Percentiles rank a stretch among this genome's conserved stretches.
These are phyloP conservation scores for Malbranchea zuffiana DNA, from an alignment of 2,329 filamentous ascomycete species.

Conservation along the genomic window DNA sequence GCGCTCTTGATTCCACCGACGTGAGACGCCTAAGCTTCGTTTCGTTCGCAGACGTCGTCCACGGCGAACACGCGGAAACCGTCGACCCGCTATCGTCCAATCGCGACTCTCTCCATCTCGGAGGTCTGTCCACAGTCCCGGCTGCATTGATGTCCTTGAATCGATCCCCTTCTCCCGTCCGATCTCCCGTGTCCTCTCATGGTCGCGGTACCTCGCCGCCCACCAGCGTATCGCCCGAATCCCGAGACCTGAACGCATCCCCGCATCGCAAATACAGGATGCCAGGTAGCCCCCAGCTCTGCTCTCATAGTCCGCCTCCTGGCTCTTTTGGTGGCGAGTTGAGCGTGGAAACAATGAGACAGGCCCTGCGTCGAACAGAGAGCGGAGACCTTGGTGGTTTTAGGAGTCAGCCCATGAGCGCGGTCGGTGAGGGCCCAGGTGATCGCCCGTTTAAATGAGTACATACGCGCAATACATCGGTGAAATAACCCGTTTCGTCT, in stretches of 20 bases:
- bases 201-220: slow-evolving; percentile 60
- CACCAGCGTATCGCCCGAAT: slow-evolving; percentile 62
- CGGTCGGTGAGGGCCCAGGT: slow-evolving; percentile 21
- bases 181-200: slow-evolving; percentile 50
- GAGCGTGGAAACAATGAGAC: slow-evolving; percentile 86
- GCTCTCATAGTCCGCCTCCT: slow-evolving; percentile 42
- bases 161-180: slow-evolving; percentile 38
- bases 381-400: slow-evolving; percentile 60
- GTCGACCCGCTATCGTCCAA: slow-evolving; percentile 37
- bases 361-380: slow-evolving; percentile 73
- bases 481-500: too few species aligned
- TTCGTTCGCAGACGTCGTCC: slow-evolving; percentile 91
- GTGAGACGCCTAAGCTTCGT: slow-evolving; percentile 84
- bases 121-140: slow-evolving; percentile 47
- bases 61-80: slow-evolving; percentile 48
- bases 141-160: slow-evolving; percentile 13
- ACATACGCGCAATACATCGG: too few species aligned
- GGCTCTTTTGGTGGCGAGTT: slow-evolving; percentile 53
- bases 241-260: slow-evolving; percentile 63
- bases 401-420: slow-evolving; percentile 17
- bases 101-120: slow-evolving; percentile 59
- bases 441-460: slow-evolving; percentile 23
- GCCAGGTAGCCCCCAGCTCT: slow-evolving; percentile 51
- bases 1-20: slow-evolving; percentile 64
- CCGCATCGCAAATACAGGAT: slow-evolving; percentile 46